These are phyloP conservation scores for Metschnikowia peoriensis DNA, from an alignment of 805 yeast species.

Conservation along the genomic window DNA sequence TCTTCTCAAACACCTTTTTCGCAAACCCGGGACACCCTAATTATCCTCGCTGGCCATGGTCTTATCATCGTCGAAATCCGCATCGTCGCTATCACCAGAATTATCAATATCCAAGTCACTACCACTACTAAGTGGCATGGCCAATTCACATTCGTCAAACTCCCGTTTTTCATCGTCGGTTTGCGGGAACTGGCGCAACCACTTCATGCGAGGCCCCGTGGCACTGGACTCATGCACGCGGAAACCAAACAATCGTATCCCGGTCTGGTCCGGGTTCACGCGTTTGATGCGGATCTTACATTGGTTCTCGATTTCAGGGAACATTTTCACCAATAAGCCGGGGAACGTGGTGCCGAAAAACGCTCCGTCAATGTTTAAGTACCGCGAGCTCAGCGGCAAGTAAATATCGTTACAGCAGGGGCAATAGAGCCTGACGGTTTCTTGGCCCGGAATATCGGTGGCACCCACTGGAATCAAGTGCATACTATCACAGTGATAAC, in stretches of 20 bases:
- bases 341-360: constrained; percentile 96
- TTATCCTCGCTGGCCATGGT: constrained; percentile 43
- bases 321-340: constrained; percentile 85
- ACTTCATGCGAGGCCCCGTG: constrained; percentile 92
- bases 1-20: background rate
- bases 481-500: constrained; percentile 86
- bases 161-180: constrained; percentile 61
- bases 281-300: constrained; percentile 53
- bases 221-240: constrained; percentile 68
- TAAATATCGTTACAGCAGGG: constrained; percentile 93
- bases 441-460: constrained; percentile 86
- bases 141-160: constrained; percentile 61
- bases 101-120: constrained; percentile 27
- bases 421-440: constrained; percentile 88
- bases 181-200: constrained; percentile 82
- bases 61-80: constrained; percentile 36
- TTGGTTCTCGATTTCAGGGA: constrained; percentile 81
- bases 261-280: constrained; percentile 53
- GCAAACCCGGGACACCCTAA: background rate
- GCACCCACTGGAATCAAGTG: constrained; percentile 90
- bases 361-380: constrained; percentile 90
- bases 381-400: constrained; percentile 82
- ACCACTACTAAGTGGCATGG: constrained; percentile 38
- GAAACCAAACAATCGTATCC: constrained; percentile 86
- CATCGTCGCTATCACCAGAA: constrained; percentile 25